These are phyloP conservation scores for Ustilago esculenta DNA, from an alignment of 1,284 basidiomycete species.

Conservation along the genomic window DNA sequence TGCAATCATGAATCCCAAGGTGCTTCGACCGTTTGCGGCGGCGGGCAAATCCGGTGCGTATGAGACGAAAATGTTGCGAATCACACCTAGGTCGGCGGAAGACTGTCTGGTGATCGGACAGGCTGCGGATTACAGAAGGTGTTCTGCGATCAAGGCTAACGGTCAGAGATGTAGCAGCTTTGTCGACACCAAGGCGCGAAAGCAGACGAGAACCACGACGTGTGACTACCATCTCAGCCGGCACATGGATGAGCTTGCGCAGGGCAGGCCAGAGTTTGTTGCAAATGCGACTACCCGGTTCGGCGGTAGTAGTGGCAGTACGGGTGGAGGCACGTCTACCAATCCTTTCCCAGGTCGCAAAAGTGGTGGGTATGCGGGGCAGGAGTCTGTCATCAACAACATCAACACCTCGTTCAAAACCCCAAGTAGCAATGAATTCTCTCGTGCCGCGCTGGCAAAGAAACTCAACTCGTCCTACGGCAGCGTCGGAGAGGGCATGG, in stretches of 20 bases:
- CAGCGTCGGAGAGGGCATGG: slow-evolving; percentile 38
- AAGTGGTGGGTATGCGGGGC: background rate
- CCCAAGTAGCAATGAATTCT: background rate
- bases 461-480: slow-evolving; percentile 28
- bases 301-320: background rate
- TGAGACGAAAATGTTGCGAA: slow-evolving; percentile 78
- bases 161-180: slow-evolving; percentile 81
- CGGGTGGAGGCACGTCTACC: background rate
- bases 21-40: slow-evolving; percentile 76
- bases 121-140: slow-evolving; percentile 85
- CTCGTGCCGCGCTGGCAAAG: slow-evolving; percentile 6
- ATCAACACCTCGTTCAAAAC: slow-evolving; percentile 9
- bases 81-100: slow-evolving; percentile 83
- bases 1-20: slow-evolving; percentile 85
- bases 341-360: slow-evolving; percentile 8
- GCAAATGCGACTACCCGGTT: slow-evolving; percentile 65
- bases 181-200: slow-evolving; percentile 45
- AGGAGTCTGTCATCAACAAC: slow-evolving; percentile 19
- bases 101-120: slow-evolving; percentile 86
- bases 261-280: slow-evolving; percentile 80
- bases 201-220: slow-evolving; percentile 60
- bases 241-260: slow-evolving; percentile 78
- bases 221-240: slow-evolving; percentile 89
- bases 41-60: slow-evolving; percentile 54
- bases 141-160: slow-evolving; percentile 76